phyloP scores from a whole-genome alignment of 163 green algal genomes.

The Coccomyxa subellipsoidea region DNA sequence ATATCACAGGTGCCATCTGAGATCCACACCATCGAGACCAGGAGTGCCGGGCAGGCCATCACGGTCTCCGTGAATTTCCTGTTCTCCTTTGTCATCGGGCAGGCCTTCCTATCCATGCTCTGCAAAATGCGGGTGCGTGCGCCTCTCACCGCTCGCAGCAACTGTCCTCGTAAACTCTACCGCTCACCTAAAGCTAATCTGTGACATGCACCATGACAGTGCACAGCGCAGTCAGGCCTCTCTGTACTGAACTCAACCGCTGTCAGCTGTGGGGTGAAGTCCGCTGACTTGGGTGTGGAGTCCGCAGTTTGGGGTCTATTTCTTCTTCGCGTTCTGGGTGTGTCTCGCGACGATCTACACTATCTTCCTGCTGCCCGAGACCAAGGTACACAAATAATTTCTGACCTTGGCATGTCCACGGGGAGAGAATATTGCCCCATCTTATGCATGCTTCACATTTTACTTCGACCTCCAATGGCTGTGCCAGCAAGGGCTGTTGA shows the following conservation, averaged over 20 bases:
- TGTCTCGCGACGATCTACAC: slow-evolving; percentile 24
- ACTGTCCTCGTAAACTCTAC: too few species aligned
- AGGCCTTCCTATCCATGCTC: slow-evolving; percentile 53
- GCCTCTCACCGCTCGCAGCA: background rate
- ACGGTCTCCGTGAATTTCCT: slow-evolving; percentile 61
- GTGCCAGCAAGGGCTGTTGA: too few species aligned
- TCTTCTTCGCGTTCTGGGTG: slow-evolving; percentile 31
- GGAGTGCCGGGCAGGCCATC: slow-evolving; percentile 53
- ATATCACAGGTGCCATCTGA: slow-evolving; percentile 41
- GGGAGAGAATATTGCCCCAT: too few species aligned
- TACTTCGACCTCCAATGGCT: too few species aligned
- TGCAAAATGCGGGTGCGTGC: slow-evolving; percentile 14
- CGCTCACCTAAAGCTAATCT: too few species aligned
- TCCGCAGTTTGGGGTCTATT: slow-evolving; percentile 8
- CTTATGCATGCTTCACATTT: too few species aligned
- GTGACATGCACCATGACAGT: too few species aligned
- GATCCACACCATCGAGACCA: slow-evolving; percentile 67
- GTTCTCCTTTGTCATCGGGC: slow-evolving; percentile 50
- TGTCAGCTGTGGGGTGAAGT: too few species aligned
- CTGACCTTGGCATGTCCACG: too few species aligned
- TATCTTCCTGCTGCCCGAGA: slow-evolving; percentile 52
- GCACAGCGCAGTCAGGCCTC: too few species aligned
- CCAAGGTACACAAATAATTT: too few species aligned
- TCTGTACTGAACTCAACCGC: too few species aligned
- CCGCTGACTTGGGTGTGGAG: background rate